Base-by-base conservation (phyloP, 2,329 filamentous ascomycete genomes). In the Colletotrichum gigasporum region DNA sequence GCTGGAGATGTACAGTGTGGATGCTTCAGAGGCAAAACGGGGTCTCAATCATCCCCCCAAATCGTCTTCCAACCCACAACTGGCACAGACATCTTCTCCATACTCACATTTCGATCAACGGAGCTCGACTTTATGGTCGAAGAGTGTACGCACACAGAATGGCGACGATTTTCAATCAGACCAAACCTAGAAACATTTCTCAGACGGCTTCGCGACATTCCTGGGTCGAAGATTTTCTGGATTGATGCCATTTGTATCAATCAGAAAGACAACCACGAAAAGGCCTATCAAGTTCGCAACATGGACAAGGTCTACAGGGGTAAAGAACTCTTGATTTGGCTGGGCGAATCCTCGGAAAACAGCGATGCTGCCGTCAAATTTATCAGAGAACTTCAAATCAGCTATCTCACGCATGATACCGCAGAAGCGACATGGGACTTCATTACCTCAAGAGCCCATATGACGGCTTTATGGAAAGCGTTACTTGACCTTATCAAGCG, bases 271-370 rank as follows among this genome's bases (percentile, higher is more conserved):
- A 16, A 22, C 16, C 16, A 26, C 12, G 61, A 64, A 20, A 64
- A 64, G 30, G 47, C 41, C 7, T n/a, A 35, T 6, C 61, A 64
- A 28, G 61, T 64, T 6, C 24, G 39, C 11, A 35, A 58, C 5
- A 64, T 64, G 61, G 47, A 39, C 22, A 41, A 59, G n/a, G 42
- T 59, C 0, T 64, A 59, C 24, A 14, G 24, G 30, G 41, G 18
- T 4, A 20, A 20, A 41, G 2, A 18, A 1, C 34, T 61, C 14
- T 50, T 30, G 5, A 48, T 61, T 16, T 61, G 57, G 57, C 32
- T 61, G 12, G 57, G 57, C 4, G 57, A 55, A 9, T 9, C 8
- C 4, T 9, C 35, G 2, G 50, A 41, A 3, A 41, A 54, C 16
- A 61, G 48, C 39, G 37, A 61, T 7, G 11, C 28, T 3, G 48